A percentile compares a stretch with the other conserved stretches of the same genome.
phyloP scores from a whole-genome alignment of 176 grass and related monocot genomes.

The Elaeis guineensis region DNA sequence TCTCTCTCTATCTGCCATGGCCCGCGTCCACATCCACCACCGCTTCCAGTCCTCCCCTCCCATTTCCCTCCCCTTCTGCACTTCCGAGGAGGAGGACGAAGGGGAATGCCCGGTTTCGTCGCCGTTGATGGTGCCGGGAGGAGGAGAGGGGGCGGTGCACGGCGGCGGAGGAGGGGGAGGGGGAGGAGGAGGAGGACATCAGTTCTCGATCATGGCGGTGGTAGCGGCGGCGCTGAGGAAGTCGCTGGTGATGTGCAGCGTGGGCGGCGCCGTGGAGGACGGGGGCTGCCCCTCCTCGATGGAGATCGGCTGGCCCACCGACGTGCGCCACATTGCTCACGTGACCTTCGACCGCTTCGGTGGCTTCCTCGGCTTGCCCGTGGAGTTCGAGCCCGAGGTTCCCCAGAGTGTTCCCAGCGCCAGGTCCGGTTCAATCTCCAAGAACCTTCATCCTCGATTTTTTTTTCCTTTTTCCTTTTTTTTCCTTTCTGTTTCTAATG shows the following conservation, averaged over 20 bases:
- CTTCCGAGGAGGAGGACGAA: slow-evolving; percentile 11
- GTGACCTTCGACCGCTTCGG: slow-evolving; percentile 92
- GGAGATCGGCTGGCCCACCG: slow-evolving; percentile 83
- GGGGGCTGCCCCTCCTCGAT: slow-evolving; percentile 20
- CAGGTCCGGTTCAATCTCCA: slow-evolving; percentile 32
- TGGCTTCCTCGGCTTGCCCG: slow-evolving; percentile 85
- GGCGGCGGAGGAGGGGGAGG: background rate
- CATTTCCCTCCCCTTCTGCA: slow-evolving; percentile 27
- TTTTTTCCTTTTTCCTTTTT: background rate
- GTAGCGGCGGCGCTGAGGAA: slow-evolving; percentile 62
- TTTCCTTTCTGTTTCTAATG: background rate
- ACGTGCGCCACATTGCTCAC: slow-evolving; percentile 82
- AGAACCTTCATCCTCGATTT: background rate
- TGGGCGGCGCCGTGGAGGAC: slow-evolving; percentile 28
- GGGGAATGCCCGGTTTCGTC: slow-evolving; percentile 56
- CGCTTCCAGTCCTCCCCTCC: slow-evolving; percentile 47
- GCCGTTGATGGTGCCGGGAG: slow-evolving; percentile 35
- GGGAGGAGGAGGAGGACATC: slow-evolving; percentile 10
- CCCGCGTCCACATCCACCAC: slow-evolving; percentile 58
- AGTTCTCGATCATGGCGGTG: slow-evolving; percentile 58
- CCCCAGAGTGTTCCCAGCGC: slow-evolving; percentile 52
- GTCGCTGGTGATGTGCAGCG: slow-evolving; percentile 93
- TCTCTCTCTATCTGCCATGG: slow-evolving; percentile 24
- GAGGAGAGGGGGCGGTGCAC: background rate
- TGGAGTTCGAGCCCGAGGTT: slow-evolving; percentile 69